Base-by-base conservation (phyloP, 2,329 filamentous ascomycete genomes). In the Trichothecium sympodiale region DNA sequence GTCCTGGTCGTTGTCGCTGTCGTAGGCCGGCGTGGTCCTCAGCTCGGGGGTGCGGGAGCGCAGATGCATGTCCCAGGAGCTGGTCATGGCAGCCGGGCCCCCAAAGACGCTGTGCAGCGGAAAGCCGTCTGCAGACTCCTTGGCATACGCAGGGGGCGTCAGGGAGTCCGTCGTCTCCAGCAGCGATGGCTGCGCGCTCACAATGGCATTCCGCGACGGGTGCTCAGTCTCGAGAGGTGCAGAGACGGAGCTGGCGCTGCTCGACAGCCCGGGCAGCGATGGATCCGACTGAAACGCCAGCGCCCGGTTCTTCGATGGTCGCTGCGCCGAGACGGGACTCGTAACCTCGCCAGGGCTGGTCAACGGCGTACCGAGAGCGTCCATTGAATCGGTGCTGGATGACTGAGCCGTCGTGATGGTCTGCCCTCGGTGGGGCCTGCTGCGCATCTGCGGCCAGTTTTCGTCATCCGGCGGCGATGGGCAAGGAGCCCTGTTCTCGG, bases 231-330 rank as follows among this genome's bases (percentile, higher is more conserved):
- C 76, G 16, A 69, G 59, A 44, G 79, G 76, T 1, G 71, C 73
- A 12, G 74, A 80, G 8, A 79, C 66, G 3, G 76, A 80, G 47
- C 74, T 78, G 8, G 74, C 72, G 9, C 75, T 72, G 38, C 75
- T 80, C 9, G 80, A 60, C 7, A 80, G 57, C 6, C 75, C 74
- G 9, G 76, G 76, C 3, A 80, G 55, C 5, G 76, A 80, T 0
- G 74, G 75, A 35, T 80, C 75, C 3, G 75, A 80, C 37, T 71
- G 72, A 50, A 77, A 78, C 3, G 60, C 61, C 13, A 69, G 47
- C 45, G 69, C 67, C 8, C 64, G 59, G n/a, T 56, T 59, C 40
- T 62, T 62, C 16, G 55, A 55, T 4, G 58, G 53, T 30, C 35
- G 28, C 30, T 59, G 59, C 3, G 59, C 55, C 15, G 60, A 64